phyloP scores from a whole-genome alignment of 495 filamentous ascomycete species.

The Hypoxylon intermedium region DNA sequence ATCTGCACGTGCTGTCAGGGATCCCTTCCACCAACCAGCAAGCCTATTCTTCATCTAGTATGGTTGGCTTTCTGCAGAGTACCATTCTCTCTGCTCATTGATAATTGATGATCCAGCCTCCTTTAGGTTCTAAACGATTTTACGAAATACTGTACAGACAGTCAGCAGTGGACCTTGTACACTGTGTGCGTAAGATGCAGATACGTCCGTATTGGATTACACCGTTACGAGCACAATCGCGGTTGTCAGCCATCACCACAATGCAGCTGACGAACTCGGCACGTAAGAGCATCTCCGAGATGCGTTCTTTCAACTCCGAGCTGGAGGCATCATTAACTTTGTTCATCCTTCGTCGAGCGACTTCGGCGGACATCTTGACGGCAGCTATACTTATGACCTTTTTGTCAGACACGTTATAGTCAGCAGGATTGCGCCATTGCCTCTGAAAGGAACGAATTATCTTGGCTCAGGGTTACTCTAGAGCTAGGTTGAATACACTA shows the following conservation, averaged over 20 bases:
- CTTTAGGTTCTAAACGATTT: constrained; percentile 23
- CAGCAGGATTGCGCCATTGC: too few species aligned
- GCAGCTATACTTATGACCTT: background rate
- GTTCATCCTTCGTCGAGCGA: constrained; percentile 14
- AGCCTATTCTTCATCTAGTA: constrained; percentile 20
- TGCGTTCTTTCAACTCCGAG: constrained; percentile 23
- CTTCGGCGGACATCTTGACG: constrained; percentile 18
- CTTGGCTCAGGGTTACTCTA: too few species aligned
- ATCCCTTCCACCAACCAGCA: constrained; percentile 30
- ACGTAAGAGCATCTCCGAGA: constrained; percentile 30
- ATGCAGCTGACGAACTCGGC: constrained; percentile 31
- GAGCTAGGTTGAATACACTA: background rate
- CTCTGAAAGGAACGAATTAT: too few species aligned
- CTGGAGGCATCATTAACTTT: background rate
- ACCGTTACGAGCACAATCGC: constrained; percentile 8
- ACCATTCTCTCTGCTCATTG: constrained; percentile 7
- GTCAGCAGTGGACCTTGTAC: background rate
- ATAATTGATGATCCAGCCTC: constrained; percentile 29
- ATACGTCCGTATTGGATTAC: constrained; percentile 15
- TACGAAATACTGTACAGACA: constrained; percentile 14
- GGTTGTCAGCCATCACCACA: constrained; percentile 19
- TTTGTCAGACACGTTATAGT: background rate
- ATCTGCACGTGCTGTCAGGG: constrained; percentile 41
- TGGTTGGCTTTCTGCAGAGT: constrained; percentile 24
- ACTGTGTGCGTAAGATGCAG: constrained; percentile 29